Base-by-base conservation (phyloP, 2,329 filamentous ascomycete species). In the Phialophora expanda region DNA sequence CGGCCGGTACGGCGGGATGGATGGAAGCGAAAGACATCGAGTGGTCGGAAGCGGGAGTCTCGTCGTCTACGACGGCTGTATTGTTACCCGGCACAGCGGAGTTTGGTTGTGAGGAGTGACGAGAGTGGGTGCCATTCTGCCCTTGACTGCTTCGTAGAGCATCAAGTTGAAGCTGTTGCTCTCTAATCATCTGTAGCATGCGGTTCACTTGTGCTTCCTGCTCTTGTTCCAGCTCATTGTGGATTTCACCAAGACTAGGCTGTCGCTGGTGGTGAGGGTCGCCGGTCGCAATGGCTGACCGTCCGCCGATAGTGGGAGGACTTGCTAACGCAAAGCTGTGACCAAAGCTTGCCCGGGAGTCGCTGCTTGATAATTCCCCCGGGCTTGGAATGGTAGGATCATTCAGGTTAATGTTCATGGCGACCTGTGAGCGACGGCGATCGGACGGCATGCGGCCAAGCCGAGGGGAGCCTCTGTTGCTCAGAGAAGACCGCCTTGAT, bases 121-220 rank as follows among this genome's bases (percentile, higher is more conserved):
- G 53, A 12, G 62, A 63, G 22, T 61, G 58, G 22, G 48, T 20
- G 20, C 62, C 44, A 32, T 70, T 63, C 30, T 69, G 66, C n/a
- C 22, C 14, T 62, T 80, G 78, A 38, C 76, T 73, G 56, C 75
- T 75, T 57, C 75, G 74, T 24, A 77, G 68, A 41, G 75, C 74
- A 41, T 82, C 78, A 8, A 83, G 73, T 66, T 83, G 81, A 12
- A 74, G 69, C 71, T 83, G 81, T 66, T 83, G 81, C 60, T 74
- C 76, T 60, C 81, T 78, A 61, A 83, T 83, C 77, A 82, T 80
- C 64, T 79, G 79, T 32, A 83, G 73, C n/a, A 83, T 77, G 54
- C 81, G 79, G 66, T 83, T 83, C 73, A 83, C 81, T 76, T 83
- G 81, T 17, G 80, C 81, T 73, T 83, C 81, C 68, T 83, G 81